A percentile compares a stretch with the other conserved stretches of the same genome.
phyloP scores from a whole-genome alignment of 306 rosid genomes.

The Potentilla sterilis region DNA sequence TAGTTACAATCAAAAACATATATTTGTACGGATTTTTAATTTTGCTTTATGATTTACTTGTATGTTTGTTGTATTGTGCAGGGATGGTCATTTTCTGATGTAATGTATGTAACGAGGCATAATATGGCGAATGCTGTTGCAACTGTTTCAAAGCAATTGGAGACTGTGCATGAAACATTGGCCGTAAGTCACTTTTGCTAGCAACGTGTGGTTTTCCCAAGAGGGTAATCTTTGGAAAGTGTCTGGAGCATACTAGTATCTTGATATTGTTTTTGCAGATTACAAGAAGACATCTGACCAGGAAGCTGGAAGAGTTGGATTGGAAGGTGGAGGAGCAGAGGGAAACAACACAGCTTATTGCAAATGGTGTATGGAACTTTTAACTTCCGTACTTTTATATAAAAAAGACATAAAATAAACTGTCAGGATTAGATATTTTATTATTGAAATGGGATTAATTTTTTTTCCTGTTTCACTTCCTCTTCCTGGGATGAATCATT shows the following conservation, averaged over 20 bases:
- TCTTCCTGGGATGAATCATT: slow-evolving; percentile 9
- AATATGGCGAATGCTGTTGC: slow-evolving; percentile 72
- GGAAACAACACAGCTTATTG: slow-evolving; percentile 52
- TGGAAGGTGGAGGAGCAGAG: slow-evolving; percentile 64
- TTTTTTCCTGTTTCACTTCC: background rate
- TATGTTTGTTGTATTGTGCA: slow-evolving; percentile 22
- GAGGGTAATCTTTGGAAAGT: slow-evolving; percentile 23
- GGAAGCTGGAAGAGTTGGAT: slow-evolving; percentile 66
- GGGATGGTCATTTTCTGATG: slow-evolving; percentile 77
- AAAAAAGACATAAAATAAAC: background rate
- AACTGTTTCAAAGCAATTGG: slow-evolving; percentile 67
- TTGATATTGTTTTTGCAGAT: slow-evolving; percentile 35
- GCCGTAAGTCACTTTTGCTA: slow-evolving; percentile 55
- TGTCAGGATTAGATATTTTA: background rate
- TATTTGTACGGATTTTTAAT: slow-evolving; percentile 9
- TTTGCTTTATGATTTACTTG: slow-evolving; percentile 18
- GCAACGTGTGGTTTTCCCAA: slow-evolving; percentile 13
- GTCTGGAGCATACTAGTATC: slow-evolving; percentile 14
- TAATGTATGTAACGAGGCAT: slow-evolving; percentile 79
- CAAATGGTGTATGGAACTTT: slow-evolving; percentile 52
- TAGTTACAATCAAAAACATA: slow-evolving; percentile 9
- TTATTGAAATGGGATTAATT: background rate
- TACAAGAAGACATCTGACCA: slow-evolving; percentile 63
- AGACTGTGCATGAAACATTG: slow-evolving; percentile 64
- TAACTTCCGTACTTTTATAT: background rate